Evolutionary conservation across 148 eudicot species (phyloP).

Genomic region (Drosera capensis): DNA sequence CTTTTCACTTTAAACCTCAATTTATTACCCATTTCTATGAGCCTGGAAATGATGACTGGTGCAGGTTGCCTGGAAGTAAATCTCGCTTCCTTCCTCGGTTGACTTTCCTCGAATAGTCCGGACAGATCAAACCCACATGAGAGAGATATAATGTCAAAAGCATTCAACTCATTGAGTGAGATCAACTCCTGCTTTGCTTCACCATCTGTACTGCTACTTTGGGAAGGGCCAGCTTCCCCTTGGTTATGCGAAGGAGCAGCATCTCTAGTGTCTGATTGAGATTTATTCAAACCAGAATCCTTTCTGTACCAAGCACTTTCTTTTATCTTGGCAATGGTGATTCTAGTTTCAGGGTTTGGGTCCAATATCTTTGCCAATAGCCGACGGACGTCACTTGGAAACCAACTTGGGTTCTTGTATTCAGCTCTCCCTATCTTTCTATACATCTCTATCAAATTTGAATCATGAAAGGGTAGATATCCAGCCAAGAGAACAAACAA

Average conservation of each 20-base stretch:
- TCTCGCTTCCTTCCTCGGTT: slow-evolving; percentile 12
- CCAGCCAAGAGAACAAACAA: slow-evolving; percentile 17
- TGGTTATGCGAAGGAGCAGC: not conserved
- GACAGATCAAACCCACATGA: slow-evolving; percentile 14
- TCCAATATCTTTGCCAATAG: slow-evolving; percentile 13
- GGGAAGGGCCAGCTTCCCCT: slow-evolving; percentile 9
- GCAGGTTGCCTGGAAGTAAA: slow-evolving; percentile 13
- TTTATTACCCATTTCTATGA: slow-evolving; percentile 12
- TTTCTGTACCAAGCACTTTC: slow-evolving; percentile 14
- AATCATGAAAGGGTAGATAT: slow-evolving; percentile 15
- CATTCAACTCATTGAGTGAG: slow-evolving; percentile 11
- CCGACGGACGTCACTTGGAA: slow-evolving; percentile 6
- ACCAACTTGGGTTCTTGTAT: slow-evolving; percentile 13
- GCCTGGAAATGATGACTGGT: slow-evolving; percentile 13
- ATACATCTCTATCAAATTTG: slow-evolving; percentile 16
- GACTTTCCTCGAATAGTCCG: slow-evolving; percentile 10
- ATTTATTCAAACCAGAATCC: slow-evolving; percentile 5
- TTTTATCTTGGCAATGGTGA: slow-evolving; percentile 9
- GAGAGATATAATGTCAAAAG: slow-evolving; percentile 15
- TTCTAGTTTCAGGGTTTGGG: slow-evolving; percentile 13
- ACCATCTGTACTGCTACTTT: slow-evolving; percentile 5
- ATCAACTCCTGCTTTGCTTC: slow-evolving; percentile 7
- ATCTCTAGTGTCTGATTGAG: slow-evolving; percentile 3
- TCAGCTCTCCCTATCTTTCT: slow-evolving; percentile 12
- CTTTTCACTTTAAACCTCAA: slow-evolving; percentile 12